These are phyloP conservation scores for Exophiala sideris DNA, from an alignment of 2,329 filamentous ascomycete species.

Conservation along the genomic window DNA sequence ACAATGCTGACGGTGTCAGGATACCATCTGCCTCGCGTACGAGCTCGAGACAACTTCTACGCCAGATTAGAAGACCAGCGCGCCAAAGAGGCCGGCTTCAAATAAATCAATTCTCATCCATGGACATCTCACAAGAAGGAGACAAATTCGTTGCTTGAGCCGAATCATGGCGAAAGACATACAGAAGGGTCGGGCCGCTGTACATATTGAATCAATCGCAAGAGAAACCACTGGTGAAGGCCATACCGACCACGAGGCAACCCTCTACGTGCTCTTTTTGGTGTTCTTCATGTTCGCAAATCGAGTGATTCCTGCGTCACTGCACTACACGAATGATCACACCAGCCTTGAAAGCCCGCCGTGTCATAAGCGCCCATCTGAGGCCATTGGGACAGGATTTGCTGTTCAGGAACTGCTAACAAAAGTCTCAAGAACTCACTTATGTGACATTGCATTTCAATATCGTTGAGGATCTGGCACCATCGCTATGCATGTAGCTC, in stretches of 20 bases:
- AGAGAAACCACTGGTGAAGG: not conserved
- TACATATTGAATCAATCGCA: slow-evolving; percentile 4
- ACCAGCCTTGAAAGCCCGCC: no score
- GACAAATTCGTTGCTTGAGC: not conserved
- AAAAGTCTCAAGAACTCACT: no score
- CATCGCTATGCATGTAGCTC: no score
- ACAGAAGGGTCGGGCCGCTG: not conserved
- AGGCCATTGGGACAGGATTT: no score
- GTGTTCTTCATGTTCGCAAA: not conserved
- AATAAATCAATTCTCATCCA: slow-evolving; percentile 14
- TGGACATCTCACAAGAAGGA: not conserved
- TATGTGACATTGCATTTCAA: no score
- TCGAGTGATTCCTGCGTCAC: not conserved
- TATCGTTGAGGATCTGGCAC: no score
- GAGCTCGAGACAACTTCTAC: slow-evolving; percentile 62
- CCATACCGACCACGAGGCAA: not conserved
- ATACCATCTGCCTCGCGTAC: slow-evolving; percentile 63
- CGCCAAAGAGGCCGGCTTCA: slow-evolving; percentile 36
- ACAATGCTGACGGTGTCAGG: slow-evolving; percentile 34
- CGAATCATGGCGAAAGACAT: not conserved
- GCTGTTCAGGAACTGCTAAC: no score
- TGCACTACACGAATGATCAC: no score
- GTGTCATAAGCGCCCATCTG: no score
- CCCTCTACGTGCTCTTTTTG: not conserved
- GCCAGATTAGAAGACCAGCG: slow-evolving; percentile 61